These are phyloP conservation scores for Trichoderma sp. DNA, from an alignment of 2,329 filamentous ascomycete species.

Conservation along the genomic window DNA sequence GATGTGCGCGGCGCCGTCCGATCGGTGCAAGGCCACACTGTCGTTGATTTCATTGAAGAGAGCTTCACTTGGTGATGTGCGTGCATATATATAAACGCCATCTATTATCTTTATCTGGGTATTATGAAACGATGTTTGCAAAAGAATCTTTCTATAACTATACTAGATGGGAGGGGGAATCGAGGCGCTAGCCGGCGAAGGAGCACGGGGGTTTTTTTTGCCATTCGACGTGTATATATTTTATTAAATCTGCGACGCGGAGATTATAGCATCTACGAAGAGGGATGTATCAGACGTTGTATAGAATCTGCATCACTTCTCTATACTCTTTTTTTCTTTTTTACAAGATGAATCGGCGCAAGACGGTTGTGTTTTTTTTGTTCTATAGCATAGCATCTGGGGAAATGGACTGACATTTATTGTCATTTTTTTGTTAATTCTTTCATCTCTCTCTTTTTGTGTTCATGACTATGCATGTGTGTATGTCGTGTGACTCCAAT, in stretches of 20 bases:
- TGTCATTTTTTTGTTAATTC: not conserved
- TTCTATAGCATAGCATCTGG: slow-evolving; percentile 18
- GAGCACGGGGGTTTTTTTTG: slow-evolving; percentile 10
- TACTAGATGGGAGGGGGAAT: slow-evolving; percentile 8
- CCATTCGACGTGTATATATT: slow-evolving; percentile 33
- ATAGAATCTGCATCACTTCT: slow-evolving; percentile 19
- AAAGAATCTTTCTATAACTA: slow-evolving; percentile 9
- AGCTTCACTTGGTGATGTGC: slow-evolving; percentile 62
- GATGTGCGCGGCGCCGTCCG: slow-evolving; percentile 70
- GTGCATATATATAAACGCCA: not conserved
- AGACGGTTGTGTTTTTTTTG: not conserved
- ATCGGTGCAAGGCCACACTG: slow-evolving; percentile 57
- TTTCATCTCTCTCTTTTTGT: not conserved
- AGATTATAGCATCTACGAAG: slow-evolving; percentile 23
- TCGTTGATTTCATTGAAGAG: slow-evolving; percentile 75
- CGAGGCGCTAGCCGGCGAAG: slow-evolving; percentile 8
- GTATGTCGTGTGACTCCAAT: not conserved
- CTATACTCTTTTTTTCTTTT: not conserved
- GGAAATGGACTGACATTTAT: slow-evolving; percentile 7
- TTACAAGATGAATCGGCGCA: not conserved
- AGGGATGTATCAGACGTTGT: slow-evolving; percentile 17
- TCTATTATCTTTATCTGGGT: slow-evolving; percentile 2
- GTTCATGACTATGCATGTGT: not conserved
- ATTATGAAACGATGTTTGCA: slow-evolving; percentile 6
- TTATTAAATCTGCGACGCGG: slow-evolving; percentile 17